These are phyloP conservation scores for Xylaria cubensis DNA, from an alignment of 495 filamentous ascomycete genomes.

Conservation along the genomic window DNA sequence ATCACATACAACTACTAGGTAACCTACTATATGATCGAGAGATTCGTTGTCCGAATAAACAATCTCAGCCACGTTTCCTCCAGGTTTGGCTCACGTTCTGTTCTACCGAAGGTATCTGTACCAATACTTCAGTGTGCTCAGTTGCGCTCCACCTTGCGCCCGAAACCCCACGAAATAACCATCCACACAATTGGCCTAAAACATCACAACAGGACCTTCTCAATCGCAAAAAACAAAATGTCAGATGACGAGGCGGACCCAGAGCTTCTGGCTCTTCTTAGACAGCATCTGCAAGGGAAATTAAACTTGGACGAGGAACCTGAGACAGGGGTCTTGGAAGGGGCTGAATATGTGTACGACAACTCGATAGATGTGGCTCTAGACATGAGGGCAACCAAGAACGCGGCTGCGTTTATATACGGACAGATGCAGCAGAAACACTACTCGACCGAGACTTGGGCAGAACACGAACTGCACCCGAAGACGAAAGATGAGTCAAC, in stretches of 20 bases:
- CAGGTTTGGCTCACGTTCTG: not conserved
- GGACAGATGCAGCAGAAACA: conserved; percentile 78
- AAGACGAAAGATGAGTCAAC: conserved; percentile 76
- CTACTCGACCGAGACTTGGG: conserved; percentile 87
- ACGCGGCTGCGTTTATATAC: conserved; percentile 80
- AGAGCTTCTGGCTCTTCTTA: conserved; percentile 86
- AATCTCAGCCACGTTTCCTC: not conserved
- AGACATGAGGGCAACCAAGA: conserved; percentile 76
- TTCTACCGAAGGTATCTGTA: conserved; percentile 7
- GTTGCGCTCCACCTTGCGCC: conserved; percentile 19
- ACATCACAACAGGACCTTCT: not conserved
- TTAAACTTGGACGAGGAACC: conserved; percentile 54
- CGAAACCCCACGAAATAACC: conserved; percentile 7
- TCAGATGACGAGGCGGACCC: conserved; percentile 89
- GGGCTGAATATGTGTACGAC: conserved; percentile 86
- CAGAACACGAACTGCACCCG: conserved; percentile 89
- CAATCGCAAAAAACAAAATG: conserved; percentile 54
- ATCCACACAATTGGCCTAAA: conserved; percentile 8
- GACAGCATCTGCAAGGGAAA: conserved; percentile 73
- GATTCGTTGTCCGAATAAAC: not conserved
- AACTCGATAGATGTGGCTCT: conserved; percentile 92
- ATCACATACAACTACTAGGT: not conserved
- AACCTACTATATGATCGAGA: conserved; percentile 7
- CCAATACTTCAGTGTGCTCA: conserved; percentile 7
- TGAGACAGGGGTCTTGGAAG: conserved; percentile 81